These are phyloP conservation scores for Schoenoplectus tabernaemontani DNA, from an alignment of 202 grass and related monocot species.

Conservation along the genomic window DNA sequence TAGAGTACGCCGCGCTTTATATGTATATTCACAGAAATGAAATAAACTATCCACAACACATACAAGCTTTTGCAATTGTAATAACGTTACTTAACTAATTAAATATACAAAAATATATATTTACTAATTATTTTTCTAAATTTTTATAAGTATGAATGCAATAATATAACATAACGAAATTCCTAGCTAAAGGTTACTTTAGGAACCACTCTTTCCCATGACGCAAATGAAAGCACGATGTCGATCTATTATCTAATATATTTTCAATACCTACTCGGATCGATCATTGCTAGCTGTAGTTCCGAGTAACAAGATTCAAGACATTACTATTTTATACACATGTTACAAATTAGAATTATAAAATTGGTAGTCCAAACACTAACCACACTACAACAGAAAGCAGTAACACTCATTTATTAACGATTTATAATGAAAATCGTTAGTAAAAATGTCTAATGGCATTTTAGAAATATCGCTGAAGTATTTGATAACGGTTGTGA, in stretches of 20 bases:
- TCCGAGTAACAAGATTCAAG: not conserved
- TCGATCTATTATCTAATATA: not conserved
- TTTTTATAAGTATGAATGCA: not conserved
- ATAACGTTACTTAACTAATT: too few relatives aligned
- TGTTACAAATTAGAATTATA: not conserved
- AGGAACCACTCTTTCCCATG: not conserved
- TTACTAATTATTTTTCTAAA: not conserved
- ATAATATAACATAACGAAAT: too few relatives aligned
- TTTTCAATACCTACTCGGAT: not conserved
- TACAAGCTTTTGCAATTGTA: too few relatives aligned
- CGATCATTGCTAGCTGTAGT: conserved; percentile 21
- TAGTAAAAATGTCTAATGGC: too few relatives aligned
- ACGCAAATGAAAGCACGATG: not conserved
- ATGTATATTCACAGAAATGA: too few relatives aligned
- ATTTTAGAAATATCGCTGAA: too few relatives aligned
- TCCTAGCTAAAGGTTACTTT: not conserved
- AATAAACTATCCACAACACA: too few relatives aligned
- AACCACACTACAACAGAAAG: not conserved
- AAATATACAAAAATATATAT: too few relatives aligned
- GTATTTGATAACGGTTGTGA: too few relatives aligned
- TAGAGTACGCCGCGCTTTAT: too few relatives aligned
- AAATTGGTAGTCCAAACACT: conserved; percentile 1
- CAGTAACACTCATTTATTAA: too few relatives aligned
- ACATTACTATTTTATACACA: not conserved
- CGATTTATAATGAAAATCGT: too few relatives aligned